Base-by-base conservation (phyloP, 2,329 filamentous ascomycete genomes). In the Ceratocystiopsis brevicomis region DNA sequence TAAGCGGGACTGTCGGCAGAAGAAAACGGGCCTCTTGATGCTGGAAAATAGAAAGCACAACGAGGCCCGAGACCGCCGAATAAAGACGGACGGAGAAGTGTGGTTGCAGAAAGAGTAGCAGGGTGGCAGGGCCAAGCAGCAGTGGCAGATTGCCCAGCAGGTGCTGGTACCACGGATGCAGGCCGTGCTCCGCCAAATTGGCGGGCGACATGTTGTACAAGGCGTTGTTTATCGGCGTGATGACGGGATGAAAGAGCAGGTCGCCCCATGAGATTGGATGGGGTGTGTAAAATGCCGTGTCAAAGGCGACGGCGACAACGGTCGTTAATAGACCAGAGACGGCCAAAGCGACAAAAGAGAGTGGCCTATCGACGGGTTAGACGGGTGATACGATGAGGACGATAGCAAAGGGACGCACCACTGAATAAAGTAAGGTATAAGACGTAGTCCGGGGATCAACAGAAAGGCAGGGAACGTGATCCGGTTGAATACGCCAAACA, bases 391-490 rank as follows among this genome's bases (percentile, higher is more conserved):
- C 1, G 25, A 6, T 21, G 4, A 21, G 6, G 19, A 4, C 19
- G 1, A 13, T 3, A 16, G 30, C 21, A 19, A n/a, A 30, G n/a
- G 6, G 33, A 25, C 15, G 63, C 73, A 90, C 82, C 79, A 88
- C 59, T 77, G 76, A 58, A 73, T 63, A 56, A 94, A 90, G 64
- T 93, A 81, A 50, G 85, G 85, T 58, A 96, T 66, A 55, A 98
- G 68, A 56, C 78, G 78, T 56, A 93, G 64, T 34, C 80, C 79
- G 43, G 90, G 88, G 56, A 95, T 75, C 46, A 93, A 59, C 48
- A 98, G 63, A 58, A 93, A 98, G 14, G 87, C 88, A 39, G 88
- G 88, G 59, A 96, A 96, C 11, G 90, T 98, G 54, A 96, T 95
- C 51, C 90, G 77, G 61, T 96, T 98, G 62, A 98, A 98, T 46